Base-by-base conservation (phyloP, 306 rosid genomes). In the Amphicarpaea edgeworthii region DNA sequence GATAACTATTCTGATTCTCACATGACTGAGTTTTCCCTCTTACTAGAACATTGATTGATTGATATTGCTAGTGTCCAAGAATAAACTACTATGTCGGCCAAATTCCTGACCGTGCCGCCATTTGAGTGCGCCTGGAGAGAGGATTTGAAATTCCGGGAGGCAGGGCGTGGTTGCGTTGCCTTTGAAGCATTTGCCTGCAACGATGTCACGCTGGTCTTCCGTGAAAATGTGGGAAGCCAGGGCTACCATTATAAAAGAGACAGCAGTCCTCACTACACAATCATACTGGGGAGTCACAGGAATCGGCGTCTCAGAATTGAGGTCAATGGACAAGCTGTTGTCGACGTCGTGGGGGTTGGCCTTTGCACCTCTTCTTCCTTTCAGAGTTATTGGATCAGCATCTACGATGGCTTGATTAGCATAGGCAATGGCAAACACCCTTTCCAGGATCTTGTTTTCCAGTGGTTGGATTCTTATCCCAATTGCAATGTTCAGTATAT, bases 231-330 rank as follows among this genome's bases (percentile, higher is more conserved):
- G 34, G 98, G 98, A 66, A 94, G 96, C 75, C 96, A 83, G 62
- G 96, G 93, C 38, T 92, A 94, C 83, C 98, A 94, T 81, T 94
- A 94, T 79, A 94, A 90, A 82, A 86, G 93, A 83, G 98, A 94
- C 41, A 94, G 86, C 68, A 81, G 84, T 75, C 93, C 98, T 72
- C 98, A 94, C 83, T 94, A 94, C 73, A 90, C 97, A 0, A 85
- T 94, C 50, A 92, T 94, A 79, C 73, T 94, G 88, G 97, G 98
- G 45, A 94, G 98, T 84, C 98, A 94, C 67, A 68, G 98, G 83
- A 94, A 94, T 82, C 79, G 86, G 28, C 82, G 97, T 59, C 83
- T 94, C 74, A 83, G 85, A 63, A 90, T 94, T 19, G 96, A 92
- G 81, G 98, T 89, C 5, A 83, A 90, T 53, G 98, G 97, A 74